Evolutionary conservation across 768 basidiomycete species (phyloP), one percentile per base, ranked within the genome.

Genomic region (Lactarius deliciosus): DNA sequence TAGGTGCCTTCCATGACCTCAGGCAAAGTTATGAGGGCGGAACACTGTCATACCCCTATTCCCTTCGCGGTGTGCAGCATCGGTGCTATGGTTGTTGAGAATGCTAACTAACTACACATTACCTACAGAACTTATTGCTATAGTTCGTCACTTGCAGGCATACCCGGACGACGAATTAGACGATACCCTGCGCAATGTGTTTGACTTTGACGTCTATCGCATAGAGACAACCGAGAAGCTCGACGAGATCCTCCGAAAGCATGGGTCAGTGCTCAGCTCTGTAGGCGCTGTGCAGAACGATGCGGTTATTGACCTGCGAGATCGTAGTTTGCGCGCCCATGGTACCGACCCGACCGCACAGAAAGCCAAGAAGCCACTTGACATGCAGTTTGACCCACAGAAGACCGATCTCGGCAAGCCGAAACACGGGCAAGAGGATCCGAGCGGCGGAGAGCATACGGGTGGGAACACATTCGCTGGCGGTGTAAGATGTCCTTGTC

Each of bases 181-280:
- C n/a, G 79, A 81, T 50, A 82, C 83, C 8, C 75, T 89, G 20
- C 79, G 87, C 18, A 89, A 88, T 70, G 78, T 88, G 11, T 89
- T 89, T 69, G 87, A 89, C 72, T 89, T 88, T 64, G 87, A 89
- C 71, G 80, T 89, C 8, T 86, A 86, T 73, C 85, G 83, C 69
- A 83, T 83, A 1, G 87, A 88, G 69, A 86, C 84, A 7, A 85
- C 86, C 50, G 84, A 87, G 57, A 84, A 83, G 71, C 77, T 89
- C 22, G 80, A 79, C 0, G 80, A 83, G 32, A 86, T 88, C 32
- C 75, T 89, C 41, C 77, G 82, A 57, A 82, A 82, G 63, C 86
- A 88, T 68, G 87, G 86, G 87, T 88, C 65, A 25, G 79, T 66
- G 9, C 50, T n/a, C n/a, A n/a, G n/a, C n/a, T 13, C 55, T 62